These are phyloP conservation scores for Coniella lustricola DNA, from an alignment of 2,329 filamentous ascomycete genomes.

Conservation along the genomic window DNA sequence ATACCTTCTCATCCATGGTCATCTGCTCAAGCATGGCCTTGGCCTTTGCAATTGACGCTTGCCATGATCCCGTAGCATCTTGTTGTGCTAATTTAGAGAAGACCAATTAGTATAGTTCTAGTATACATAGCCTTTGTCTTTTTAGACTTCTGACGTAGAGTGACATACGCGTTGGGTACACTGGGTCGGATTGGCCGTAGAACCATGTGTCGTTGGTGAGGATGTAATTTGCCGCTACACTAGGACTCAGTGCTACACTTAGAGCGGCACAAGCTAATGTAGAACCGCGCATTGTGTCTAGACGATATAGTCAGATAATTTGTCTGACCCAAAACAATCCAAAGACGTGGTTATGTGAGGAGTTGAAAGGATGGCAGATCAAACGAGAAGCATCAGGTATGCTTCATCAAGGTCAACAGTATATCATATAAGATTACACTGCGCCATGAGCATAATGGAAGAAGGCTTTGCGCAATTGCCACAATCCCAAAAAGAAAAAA, in stretches of 20 bases:
- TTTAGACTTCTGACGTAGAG: too few relatives aligned
- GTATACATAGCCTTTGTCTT: neutral
- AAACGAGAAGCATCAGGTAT: too few relatives aligned
- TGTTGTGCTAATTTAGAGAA: neutral
- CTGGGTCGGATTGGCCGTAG: constrained; percentile 3
- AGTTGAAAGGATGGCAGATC: too few relatives aligned
- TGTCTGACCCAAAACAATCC: neutral
- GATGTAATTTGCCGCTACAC: neutral
- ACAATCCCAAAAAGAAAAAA: too few relatives aligned
- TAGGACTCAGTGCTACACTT: neutral
- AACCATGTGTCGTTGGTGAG: neutral
- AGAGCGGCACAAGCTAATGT: neutral
- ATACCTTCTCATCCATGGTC: constrained; percentile 54
- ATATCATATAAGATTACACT: too few relatives aligned
- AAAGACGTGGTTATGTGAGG: neutral
- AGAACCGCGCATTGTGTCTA: neutral
- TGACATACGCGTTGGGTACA: neutral
- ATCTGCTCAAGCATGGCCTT: constrained; percentile 59
- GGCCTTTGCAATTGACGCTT: constrained; percentile 56
- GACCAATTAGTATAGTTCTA: neutral
- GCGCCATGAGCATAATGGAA: neutral
- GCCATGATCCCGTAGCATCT: constrained; percentile 38
- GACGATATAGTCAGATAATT: neutral
- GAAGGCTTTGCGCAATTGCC: too few relatives aligned
- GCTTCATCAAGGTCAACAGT: too few relatives aligned